Evolutionary conservation across 345 rosid genomes (phyloP), one percentile per base, ranked within the genome.

Genomic region (Erucastrum elatum): DNA sequence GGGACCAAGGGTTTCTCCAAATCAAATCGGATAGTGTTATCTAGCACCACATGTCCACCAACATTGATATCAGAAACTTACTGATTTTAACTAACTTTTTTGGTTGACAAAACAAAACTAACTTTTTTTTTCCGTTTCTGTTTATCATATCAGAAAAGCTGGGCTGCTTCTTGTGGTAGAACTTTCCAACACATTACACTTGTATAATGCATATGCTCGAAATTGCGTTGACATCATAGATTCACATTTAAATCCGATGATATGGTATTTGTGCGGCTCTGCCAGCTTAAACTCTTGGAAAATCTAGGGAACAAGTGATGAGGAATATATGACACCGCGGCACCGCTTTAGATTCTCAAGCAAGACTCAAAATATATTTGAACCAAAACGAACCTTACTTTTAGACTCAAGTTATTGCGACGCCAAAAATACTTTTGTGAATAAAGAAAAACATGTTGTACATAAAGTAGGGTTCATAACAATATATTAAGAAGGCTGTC

Each of bases 401-500:
- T 80, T 64, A 70, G 46, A 74, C 33, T 75, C 62, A 55, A 51
- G 68, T 70, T 46, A 26, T 29, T 8, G 69, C 29, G 35, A 79
- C 74, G 74, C 72, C 10, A 29, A 37, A 0, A 35, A 62, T 27
- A 8, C 0, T 35, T 49, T 53, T 21, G 25, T 75, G 53, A 68
- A 75, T 63, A 80, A 74, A 79, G 39, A 80, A n/a, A 80, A 80
- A 75, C 55, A 69, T 39, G 59, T 68, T 68, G 75, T 63, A 56
- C 31, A 70, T 64, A 80, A 80, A 70, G 68, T 21, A 21, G 21
- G 21, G 21, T 35, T 75, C 64, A 56, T 59, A 56, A 70, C 69
- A 75, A 64, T 70, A 64, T 68, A 80, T 70, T 80, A 80, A 80
- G 76, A 80, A 70, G 73, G 73, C 64, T 75, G 80, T 75, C 83